These are phyloP conservation scores for Aureobasidium sp. DNA, from an alignment of 2,329 filamentous ascomycete genomes.

Conservation along the genomic window DNA sequence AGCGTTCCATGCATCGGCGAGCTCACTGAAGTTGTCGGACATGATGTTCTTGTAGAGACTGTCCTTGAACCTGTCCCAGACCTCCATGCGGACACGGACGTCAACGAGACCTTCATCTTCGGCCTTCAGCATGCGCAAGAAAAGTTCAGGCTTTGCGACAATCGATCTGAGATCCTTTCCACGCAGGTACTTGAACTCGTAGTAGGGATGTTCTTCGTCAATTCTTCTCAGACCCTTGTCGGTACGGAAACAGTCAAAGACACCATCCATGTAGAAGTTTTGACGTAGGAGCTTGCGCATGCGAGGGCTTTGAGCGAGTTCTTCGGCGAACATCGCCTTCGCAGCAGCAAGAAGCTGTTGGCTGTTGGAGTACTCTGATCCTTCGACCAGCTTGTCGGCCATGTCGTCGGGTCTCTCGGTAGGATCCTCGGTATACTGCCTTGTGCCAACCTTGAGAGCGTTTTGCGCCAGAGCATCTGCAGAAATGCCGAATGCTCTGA, in stretches of 20 bases:
- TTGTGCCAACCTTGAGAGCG: slow-evolving; percentile 66
- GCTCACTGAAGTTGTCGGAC: slow-evolving; percentile 90
- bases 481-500: slow-evolving; percentile 81
- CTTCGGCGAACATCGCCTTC: slow-evolving; percentile 82
- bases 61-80: slow-evolving; percentile 65
- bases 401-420: slow-evolving; percentile 72
- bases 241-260: slow-evolving; percentile 80
- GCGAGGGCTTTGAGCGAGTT: slow-evolving; percentile 77
- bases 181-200: slow-evolving; percentile 93
- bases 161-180: slow-evolving; percentile 80
- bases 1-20: slow-evolving; percentile 90
- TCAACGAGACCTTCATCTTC: slow-evolving; percentile 90
- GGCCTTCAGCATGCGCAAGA: slow-evolving; percentile 93
- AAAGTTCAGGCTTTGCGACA: slow-evolving; percentile 76
- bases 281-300: slow-evolving; percentile 81
- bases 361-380: slow-evolving; percentile 65
- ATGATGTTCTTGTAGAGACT: slow-evolving; percentile 76
- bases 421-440: slow-evolving; percentile 78
- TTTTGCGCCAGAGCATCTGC: slow-evolving; percentile 86
- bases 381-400: slow-evolving; percentile 66
- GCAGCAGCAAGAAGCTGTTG: slow-evolving; percentile 69
- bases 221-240: slow-evolving; percentile 92
- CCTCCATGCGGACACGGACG: slow-evolving; percentile 71
- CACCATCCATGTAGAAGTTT: slow-evolving; percentile 73
- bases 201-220: slow-evolving; percentile 90